Conservation (phyloP, 148 eudicot species). For the Silene uniflora region DNA sequence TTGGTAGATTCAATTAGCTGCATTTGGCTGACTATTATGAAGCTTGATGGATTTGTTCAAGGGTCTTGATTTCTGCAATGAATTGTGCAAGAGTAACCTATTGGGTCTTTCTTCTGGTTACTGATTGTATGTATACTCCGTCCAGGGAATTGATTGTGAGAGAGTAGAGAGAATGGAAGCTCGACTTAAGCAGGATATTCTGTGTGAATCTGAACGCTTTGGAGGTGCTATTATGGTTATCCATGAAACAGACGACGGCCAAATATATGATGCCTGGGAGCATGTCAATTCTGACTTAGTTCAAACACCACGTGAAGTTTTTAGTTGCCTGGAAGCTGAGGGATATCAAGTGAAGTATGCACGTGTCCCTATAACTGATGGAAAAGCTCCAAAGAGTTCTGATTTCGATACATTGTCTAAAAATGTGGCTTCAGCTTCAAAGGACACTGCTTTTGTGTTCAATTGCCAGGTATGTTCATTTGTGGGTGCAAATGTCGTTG, state of each 20-base stretch:
- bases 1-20: neutral
- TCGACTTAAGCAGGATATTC: conserved; percentile 78
- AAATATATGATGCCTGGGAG: conserved; percentile 92
- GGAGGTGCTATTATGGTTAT: conserved; percentile 93
- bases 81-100: neutral
- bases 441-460: conserved; percentile 91
- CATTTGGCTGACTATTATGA: conserved; percentile 3
- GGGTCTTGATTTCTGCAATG: neutral
- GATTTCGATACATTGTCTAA: conserved; percentile 77
- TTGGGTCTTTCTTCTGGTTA: conserved; percentile 6
- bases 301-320: conserved; percentile 91
- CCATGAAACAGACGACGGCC: conserved; percentile 81
- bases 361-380: conserved; percentile 98
- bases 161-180: conserved; percentile 96
- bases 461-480: conserved; percentile 70
- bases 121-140: neutral
- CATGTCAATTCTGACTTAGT: conserved; percentile 55
- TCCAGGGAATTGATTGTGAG: conserved; percentile 85
- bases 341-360: conserved; percentile 88
- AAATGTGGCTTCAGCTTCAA: conserved; percentile 69
- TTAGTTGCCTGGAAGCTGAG: conserved; percentile 59
- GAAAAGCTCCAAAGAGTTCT: conserved; percentile 97
- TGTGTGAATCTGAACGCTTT: conserved; percentile 76
- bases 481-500: neutral
- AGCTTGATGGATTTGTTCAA: neutral